A percentile compares a stretch with the other conserved stretches of the same genome.
phyloP scores from a whole-genome alignment of 345 rosid species.

The Lenwebbia sp. region DNA sequence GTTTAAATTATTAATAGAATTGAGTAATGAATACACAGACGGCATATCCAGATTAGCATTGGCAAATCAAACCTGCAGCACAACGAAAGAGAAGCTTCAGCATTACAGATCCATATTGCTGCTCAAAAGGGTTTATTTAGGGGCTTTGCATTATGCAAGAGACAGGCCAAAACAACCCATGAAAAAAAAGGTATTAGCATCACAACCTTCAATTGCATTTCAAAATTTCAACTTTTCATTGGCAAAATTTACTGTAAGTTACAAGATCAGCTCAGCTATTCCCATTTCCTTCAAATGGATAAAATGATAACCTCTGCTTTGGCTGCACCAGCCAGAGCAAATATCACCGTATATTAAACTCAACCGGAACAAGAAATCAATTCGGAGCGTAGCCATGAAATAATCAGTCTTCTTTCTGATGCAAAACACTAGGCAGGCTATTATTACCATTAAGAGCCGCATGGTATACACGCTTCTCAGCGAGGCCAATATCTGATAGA shows the following conservation, averaged over 20 bases:
- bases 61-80: conserved; percentile 95
- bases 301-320: not conserved
- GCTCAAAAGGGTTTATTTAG: conserved; percentile 3
- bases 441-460: conserved; percentile 99
- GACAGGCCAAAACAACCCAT: not conserved
- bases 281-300: not conserved
- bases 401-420: conserved; percentile 89
- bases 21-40: conserved; percentile 52
- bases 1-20: conserved; percentile 21
- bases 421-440: conserved; percentile 93
- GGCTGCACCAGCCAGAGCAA: not conserved
- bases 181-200: not conserved
- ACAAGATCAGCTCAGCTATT: not conserved
- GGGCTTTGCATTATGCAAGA: conserved; percentile 8
- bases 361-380: conserved; percentile 26
- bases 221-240: not conserved
- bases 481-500: conserved; percentile 77
- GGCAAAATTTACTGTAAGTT: not conserved
- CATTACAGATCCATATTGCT: conserved; percentile 16
- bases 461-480: conserved; percentile 94
- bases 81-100: conserved; percentile 89
- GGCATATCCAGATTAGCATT: conserved; percentile 77
- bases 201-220: not conserved
- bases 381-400: conserved; percentile 46
- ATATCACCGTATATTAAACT: conserved; percentile 12